phyloP scores from a whole-genome alignment of 441 rosid genomes.

The Gossypium davidsonii region DNA sequence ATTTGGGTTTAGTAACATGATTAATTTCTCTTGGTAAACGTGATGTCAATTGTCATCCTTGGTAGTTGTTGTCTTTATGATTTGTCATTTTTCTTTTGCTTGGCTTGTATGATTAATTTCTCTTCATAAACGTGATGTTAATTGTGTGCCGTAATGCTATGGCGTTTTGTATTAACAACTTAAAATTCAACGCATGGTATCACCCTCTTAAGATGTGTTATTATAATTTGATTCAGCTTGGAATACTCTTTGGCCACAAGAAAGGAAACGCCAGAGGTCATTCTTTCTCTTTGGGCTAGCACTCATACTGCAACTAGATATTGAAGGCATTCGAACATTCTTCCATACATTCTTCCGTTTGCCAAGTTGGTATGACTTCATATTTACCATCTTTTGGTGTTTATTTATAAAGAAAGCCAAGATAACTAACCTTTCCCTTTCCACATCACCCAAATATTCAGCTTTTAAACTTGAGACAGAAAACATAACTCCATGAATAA shows the following conservation, averaged over 20 bases:
- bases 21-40: neutral
- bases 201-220: neutral
- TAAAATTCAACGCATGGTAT: neutral
- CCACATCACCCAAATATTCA: neutral
- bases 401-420: neutral
- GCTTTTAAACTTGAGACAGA: neutral
- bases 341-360: conserved; percentile 79
- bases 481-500: neutral
- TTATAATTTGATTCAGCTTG: conserved; percentile 53
- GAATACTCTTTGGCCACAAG: conserved; percentile 90
- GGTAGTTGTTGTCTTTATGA: neutral
- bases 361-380: conserved; percentile 63
- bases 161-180: neutral
- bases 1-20: neutral
- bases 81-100: neutral
- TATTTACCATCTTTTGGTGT: neutral
- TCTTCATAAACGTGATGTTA: neutral
- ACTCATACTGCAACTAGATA: conserved; percentile 75
- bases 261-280: conserved; percentile 91
- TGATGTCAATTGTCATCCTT: neutral
- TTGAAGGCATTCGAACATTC: conserved; percentile 70
- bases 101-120: neutral
- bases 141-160: neutral
- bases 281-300: conserved; percentile 93
- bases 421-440: neutral